phyloP scores from a whole-genome alignment of 2,329 filamentous ascomycete species.

The Ophiobolus disseminans region DNA sequence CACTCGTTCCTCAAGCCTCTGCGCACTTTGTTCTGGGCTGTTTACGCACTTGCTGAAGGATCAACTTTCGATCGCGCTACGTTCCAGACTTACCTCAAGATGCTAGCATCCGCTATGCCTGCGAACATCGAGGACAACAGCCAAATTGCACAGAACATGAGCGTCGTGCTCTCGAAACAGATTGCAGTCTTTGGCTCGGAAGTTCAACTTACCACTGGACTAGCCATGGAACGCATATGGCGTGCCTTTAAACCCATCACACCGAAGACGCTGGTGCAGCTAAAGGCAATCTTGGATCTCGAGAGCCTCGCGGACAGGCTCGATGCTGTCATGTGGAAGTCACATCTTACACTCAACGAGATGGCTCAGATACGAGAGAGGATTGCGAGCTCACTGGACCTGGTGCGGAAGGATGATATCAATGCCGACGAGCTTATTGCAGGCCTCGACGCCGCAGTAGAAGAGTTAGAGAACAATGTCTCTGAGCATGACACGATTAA shows the following conservation, averaged over 20 bases:
- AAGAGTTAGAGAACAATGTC: constrained; percentile 39
- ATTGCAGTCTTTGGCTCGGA: constrained; percentile 65
- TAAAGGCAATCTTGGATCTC: constrained; percentile 51
- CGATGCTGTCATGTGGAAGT: constrained; percentile 51
- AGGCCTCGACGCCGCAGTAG: constrained; percentile 35
- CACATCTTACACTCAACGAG: constrained; percentile 38
- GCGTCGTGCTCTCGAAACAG: constrained; percentile 33
- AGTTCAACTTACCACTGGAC: constrained; percentile 76
- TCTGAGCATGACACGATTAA: constrained; percentile 32
- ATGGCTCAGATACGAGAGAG: constrained; percentile 46
- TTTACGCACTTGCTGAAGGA: constrained; percentile 53
- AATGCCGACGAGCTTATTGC: constrained; percentile 39
- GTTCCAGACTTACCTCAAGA: constrained; percentile 61
- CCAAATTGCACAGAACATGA: constrained; percentile 34
- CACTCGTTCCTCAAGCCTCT: constrained; percentile 33
- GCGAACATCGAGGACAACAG: constrained; percentile 5
- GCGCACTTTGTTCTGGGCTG: constrained; percentile 56
- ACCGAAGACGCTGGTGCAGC: constrained; percentile 48
- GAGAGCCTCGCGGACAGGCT: constrained; percentile 56
- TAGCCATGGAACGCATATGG: constrained; percentile 85
- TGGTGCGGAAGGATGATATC: constrained; percentile 38
- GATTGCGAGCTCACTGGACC: constrained; percentile 41
- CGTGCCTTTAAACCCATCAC: constrained; percentile 69
- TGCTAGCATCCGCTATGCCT: constrained; percentile 33
- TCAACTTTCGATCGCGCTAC: constrained; percentile 59